Conservation (phyloP, 345 rosid species). For the Eutrema japonicum region DNA sequence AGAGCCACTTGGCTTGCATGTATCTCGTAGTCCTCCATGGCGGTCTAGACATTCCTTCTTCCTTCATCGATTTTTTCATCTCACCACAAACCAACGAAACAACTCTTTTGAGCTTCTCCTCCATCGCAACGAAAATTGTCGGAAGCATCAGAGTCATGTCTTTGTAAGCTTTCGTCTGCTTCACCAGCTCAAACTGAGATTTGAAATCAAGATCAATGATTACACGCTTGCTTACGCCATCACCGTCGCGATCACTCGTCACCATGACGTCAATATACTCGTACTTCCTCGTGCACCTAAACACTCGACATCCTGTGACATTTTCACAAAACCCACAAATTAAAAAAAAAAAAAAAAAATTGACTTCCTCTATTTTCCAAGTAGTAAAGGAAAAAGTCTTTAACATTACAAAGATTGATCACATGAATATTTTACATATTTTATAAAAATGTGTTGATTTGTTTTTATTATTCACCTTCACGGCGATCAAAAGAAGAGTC, state of each 20-base stretch:
- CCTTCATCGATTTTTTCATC: slow-evolving; percentile 49
- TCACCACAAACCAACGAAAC: slow-evolving; percentile 54
- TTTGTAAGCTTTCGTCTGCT: slow-evolving; percentile 49
- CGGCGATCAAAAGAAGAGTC: slow-evolving; percentile 43
- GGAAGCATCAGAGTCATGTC: slow-evolving; percentile 47
- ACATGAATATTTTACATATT: neutral
- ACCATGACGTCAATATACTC: slow-evolving; percentile 56
- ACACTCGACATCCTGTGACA: slow-evolving; percentile 43
- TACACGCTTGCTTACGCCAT: slow-evolving; percentile 42
- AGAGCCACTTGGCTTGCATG: slow-evolving; percentile 64
- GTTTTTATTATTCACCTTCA: slow-evolving; percentile 36
- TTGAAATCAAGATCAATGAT: slow-evolving; percentile 60
- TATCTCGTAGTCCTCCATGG: slow-evolving; percentile 62
- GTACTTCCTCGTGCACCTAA: slow-evolving; percentile 43
- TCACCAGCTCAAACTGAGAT: slow-evolving; percentile 62
- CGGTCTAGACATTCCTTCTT: slow-evolving; percentile 51
- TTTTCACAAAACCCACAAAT: slow-evolving; percentile 8
- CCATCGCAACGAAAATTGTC: slow-evolving; percentile 48
- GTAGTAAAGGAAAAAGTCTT: neutral
- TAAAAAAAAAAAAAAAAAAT: neutral
- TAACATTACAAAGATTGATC: neutral
- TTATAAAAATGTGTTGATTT: neutral
- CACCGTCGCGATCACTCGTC: slow-evolving; percentile 15
- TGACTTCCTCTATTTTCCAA: slow-evolving; percentile 7
- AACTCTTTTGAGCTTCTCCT: slow-evolving; percentile 50